Conservation (phyloP, 257 asterid genomes). For the Craterostigma plantagineum region DNA sequence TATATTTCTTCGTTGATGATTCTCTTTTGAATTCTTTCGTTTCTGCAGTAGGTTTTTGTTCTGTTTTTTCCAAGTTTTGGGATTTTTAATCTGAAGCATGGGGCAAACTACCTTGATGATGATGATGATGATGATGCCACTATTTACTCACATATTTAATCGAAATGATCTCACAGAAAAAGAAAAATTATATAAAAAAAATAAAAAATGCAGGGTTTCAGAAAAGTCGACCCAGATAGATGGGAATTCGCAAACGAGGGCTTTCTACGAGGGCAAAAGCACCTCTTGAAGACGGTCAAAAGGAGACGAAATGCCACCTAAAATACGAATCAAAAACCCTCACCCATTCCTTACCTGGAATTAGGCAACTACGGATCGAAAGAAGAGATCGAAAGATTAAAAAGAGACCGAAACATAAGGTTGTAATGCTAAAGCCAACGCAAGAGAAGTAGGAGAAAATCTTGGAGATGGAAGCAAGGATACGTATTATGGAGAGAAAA, state of each 20-base stretch:
- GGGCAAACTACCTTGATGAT: too few species aligned
- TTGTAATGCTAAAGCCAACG: slow-evolving; percentile 50
- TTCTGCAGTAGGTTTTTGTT: too few species aligned
- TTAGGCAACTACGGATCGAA: slow-evolving; percentile 50
- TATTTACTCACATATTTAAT: too few species aligned
- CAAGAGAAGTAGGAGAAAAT: slow-evolving; percentile 37
- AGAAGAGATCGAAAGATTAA: slow-evolving; percentile 55
- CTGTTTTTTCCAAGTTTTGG: too few species aligned
- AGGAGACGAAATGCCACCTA: slow-evolving; percentile 42
- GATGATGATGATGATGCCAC: too few species aligned
- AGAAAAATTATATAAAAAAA: too few species aligned
- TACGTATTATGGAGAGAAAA: slow-evolving; percentile 33
- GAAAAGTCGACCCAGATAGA: slow-evolving; percentile 78
- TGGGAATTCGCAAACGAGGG: slow-evolving; percentile 98
- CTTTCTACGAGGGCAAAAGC: slow-evolving; percentile 79
- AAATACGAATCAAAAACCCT: not conserved
- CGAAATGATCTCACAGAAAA: too few species aligned
- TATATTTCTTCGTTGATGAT: too few species aligned
- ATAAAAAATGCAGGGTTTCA: slow-evolving; percentile 51
- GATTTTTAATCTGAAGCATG: too few species aligned
- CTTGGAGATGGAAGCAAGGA: slow-evolving; percentile 39
- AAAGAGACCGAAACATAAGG: slow-evolving; percentile 39
- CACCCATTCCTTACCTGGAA: slow-evolving; percentile 13
- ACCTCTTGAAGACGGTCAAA: slow-evolving; percentile 65
- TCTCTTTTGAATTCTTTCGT: too few species aligned